These are phyloP conservation scores for Solanum hybrid DNA, from an alignment of 305 asterid genomes.

Conservation along the genomic window DNA sequence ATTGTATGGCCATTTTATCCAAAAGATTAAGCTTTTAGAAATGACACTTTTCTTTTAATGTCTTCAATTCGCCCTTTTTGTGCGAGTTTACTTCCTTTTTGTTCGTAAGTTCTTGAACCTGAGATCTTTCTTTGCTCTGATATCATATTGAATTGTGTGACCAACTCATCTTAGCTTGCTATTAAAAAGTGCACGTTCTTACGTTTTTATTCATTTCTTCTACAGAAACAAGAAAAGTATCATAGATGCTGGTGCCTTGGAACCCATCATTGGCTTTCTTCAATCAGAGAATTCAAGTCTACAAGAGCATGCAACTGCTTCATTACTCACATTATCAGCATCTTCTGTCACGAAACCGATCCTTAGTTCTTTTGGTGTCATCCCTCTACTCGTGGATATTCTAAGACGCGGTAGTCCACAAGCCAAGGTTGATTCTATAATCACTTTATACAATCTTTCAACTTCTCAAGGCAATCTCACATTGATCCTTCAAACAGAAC, in stretches of 20 bases:
- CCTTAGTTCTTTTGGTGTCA: conserved; percentile 58
- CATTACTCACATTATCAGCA: conserved; percentile 79
- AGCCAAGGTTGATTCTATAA: conserved; percentile 59
- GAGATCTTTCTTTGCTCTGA: neutral
- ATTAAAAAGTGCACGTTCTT: neutral
- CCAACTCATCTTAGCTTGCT: neutral
- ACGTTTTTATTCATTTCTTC: neutral
- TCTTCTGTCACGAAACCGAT: conserved; percentile 64
- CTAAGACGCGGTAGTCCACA: conserved; percentile 39
- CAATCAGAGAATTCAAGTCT: conserved; percentile 35
- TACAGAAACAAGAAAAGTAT: conserved; percentile 72
- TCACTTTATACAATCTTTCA: conserved; percentile 79
- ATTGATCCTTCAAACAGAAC: conserved; percentile 46
- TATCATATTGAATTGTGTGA: neutral
- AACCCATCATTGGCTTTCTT: conserved; percentile 62
- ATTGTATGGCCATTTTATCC: neutral
- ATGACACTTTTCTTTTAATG: neutral
- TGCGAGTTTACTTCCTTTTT: no score
- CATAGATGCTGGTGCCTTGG: conserved; percentile 63
- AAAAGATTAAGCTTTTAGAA: neutral
- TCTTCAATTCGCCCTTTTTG: neutral
- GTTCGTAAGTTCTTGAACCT: neutral
- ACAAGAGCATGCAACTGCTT: conserved; percentile 68
- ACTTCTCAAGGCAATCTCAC: conserved; percentile 42
- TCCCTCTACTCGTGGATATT: conserved; percentile 65